Base-by-base conservation (phyloP, 2,329 filamentous ascomycete species). In the Phialophora macrospora region DNA sequence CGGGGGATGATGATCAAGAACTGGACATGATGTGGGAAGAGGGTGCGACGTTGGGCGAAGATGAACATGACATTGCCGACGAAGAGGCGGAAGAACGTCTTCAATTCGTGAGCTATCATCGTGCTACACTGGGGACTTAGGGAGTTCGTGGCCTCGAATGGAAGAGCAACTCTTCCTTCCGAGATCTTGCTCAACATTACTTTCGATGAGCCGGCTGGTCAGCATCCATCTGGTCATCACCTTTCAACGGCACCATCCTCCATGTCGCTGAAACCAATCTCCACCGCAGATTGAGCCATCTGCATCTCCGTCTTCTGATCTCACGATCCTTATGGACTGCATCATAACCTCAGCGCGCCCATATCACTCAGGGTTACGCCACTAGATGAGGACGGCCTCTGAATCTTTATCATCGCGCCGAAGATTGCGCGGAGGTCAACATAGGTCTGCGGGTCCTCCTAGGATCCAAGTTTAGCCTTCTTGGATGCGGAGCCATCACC, bases 21-120 rank as follows among this genome's bases (percentile, higher is more conserved):
- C 89, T 92, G 79, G 86, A 89, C 69, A 91, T 87, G 78, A 79
- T 96, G 70, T 96, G 91, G 90, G 92, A 95, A 48, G 92, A 97
- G 75, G 89, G 88, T 20, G 96, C 92, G 73, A 92, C 95, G 69
- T 83, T 94, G 67, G 91, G 90, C 3, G 91, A 95, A 66, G 95
- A 99, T 75, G 95, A 99, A 74, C 90, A 89, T 72, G 80, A 90
- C 55, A 82, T 90, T 62, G 88, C 90, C 28, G 84, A 85, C 51
- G 95, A 99, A 77, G 95, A 98, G 74, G 78, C 80, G 22, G 80
- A 81, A 62, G 85, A 88, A 74, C 79, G 85, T 71, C 77, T 74
- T 48, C 78, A 81, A 32, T 72, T 72, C 60, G 66, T 70, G 28
- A 61, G 70, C 26, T 71, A 71, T 60, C 66, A 70, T 64, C 65